Base-by-base conservation (phyloP, 768 basidiomycete species). In the Russula compacta region DNA sequence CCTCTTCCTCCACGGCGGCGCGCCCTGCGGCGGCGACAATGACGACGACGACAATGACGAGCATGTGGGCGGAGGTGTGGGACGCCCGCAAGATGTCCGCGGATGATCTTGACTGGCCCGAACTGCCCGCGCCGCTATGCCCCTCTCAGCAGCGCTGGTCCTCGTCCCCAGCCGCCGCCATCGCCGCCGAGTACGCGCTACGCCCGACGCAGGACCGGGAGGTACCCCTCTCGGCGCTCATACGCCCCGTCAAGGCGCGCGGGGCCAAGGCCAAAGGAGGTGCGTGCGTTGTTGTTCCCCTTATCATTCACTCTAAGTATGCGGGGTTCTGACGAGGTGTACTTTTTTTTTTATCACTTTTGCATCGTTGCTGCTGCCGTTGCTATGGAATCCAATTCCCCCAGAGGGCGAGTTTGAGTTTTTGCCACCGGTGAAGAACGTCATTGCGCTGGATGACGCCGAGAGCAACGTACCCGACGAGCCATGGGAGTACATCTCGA, bases 381-480 rank as follows among this genome's bases (percentile, higher is more conserved):
- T 40, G 40, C 4, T 15, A 40, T 40, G 14, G 40, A 17, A 40
- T 4, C 40, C 40, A 42, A n/a, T 29, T 29, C 8, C 33, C 12
- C 9, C 21, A 78, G 82, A 76, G 32, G 75, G 75, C 40, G 83
- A 83, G 57, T 85, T 83, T 64, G 83, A 84, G 71, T 68, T 84
- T 29, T 71, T 85, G 11, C 82, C 82, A 4, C 74, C 73, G 38
- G 69, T 81, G 46, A 80, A 77, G 35, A 75, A 79, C 38, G 83
- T 85, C 49, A 82, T 85, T 60, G 81, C 76, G 33, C 72, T 85
- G 43, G 83, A 84, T 65, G 84, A 85, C 63, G 64, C 60, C 49
- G 67, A 70, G 7, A 72, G 71, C 35, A 79, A 81, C 60, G 69
- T 77, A 57, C 56, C 58, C 19, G 81, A 83, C 60, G 83, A 85